A percentile compares a stretch with the other conserved stretches of the same genome.
Conservation (phyloP, 2,329 filamentous ascomycete genomes). For the Bipolaris victoriae region DNA sequence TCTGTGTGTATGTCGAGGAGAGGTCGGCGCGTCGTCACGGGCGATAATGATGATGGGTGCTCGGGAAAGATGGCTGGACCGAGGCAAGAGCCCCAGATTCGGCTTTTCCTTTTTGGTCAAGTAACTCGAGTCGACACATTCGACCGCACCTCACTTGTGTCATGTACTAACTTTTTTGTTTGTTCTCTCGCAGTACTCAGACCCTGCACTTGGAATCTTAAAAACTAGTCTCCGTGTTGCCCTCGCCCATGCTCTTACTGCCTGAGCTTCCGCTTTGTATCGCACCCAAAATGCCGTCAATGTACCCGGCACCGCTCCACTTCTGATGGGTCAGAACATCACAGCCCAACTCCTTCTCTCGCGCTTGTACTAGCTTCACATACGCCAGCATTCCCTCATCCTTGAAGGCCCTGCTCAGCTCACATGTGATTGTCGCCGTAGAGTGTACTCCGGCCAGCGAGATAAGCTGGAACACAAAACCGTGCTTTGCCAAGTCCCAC, state of each 20-base stretch:
- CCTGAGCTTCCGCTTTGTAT: conserved; percentile 91
- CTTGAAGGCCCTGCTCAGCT: conserved; percentile 83
- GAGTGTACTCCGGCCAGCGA: conserved; percentile 69
- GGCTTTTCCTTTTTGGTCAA: conserved; percentile 12
- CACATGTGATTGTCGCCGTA: conserved; percentile 68
- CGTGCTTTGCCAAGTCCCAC: conserved; percentile 92
- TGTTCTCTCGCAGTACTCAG: background rate
- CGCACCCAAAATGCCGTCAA: conserved; percentile 86
- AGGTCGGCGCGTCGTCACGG: conserved; percentile 6
- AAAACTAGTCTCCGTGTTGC: conserved; percentile 75
- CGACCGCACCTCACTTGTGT: no score
- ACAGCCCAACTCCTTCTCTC: conserved; percentile 88
- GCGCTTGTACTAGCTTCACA: conserved; percentile 87
- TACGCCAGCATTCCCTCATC: conserved; percentile 95
- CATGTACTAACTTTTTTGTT: background rate
- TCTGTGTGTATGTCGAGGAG: background rate
- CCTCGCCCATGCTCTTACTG: conserved; percentile 92
- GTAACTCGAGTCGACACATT: background rate
- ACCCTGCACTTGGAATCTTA: background rate
- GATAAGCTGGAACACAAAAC: conserved; percentile 71
- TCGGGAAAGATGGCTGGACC: conserved; percentile 29
- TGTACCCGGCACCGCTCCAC: conserved; percentile 75
- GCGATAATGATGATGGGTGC: conserved; percentile 14
- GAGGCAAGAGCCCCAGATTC: conserved; percentile 24
- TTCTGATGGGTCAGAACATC: conserved; percentile 97